Percentiles rank a stretch among this genome's conserved stretches.
Evolutionary conservation across 352 stramenopile species (phyloP).

Genomic region (Globisporangium perplexum): DNA sequence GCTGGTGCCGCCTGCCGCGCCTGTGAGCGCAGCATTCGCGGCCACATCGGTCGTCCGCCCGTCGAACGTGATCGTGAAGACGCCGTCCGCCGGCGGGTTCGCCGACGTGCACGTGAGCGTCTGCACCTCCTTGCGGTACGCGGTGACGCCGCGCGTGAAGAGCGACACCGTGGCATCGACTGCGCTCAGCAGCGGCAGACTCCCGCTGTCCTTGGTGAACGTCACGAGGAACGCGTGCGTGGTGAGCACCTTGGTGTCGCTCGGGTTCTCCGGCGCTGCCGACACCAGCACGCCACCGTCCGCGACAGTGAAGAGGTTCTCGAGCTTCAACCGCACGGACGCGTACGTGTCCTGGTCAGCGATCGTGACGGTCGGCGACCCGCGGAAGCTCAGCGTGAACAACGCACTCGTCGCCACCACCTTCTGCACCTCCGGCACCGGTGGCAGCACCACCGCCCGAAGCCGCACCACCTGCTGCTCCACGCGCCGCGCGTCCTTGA

Average conservation of each 20-base stretch:
- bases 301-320: conserved; percentile 80
- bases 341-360: conserved; percentile 30
- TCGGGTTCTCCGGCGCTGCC: conserved; percentile 24
- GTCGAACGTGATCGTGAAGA: conserved; percentile 57
- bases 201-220: conserved; percentile 49
- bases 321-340: conserved; percentile 50
- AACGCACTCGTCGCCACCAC: conserved; percentile 30
- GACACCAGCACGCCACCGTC: conserved; percentile 68
- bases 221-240: conserved; percentile 58
- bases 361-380: conserved; percentile 34
- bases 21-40: conserved; percentile 38
- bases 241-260: conserved; percentile 22
- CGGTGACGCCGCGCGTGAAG: conserved; percentile 30
- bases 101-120: conserved; percentile 59
- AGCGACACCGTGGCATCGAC: conserved; percentile 27
- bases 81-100: conserved; percentile 23
- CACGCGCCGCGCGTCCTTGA: conserved; percentile 81
- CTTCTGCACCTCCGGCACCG: conserved; percentile 50
- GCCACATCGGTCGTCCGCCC: conserved; percentile 28
- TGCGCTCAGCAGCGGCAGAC: conserved; percentile 32
- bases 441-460: conserved; percentile 41
- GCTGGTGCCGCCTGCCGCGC: conserved; percentile 13
- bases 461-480: conserved; percentile 65
- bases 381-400: conserved; percentile 58
- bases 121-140: conserved; percentile 70